phyloP scores from a whole-genome alignment of 768 basidiomycete genomes.

The Imleria badia region DNA sequence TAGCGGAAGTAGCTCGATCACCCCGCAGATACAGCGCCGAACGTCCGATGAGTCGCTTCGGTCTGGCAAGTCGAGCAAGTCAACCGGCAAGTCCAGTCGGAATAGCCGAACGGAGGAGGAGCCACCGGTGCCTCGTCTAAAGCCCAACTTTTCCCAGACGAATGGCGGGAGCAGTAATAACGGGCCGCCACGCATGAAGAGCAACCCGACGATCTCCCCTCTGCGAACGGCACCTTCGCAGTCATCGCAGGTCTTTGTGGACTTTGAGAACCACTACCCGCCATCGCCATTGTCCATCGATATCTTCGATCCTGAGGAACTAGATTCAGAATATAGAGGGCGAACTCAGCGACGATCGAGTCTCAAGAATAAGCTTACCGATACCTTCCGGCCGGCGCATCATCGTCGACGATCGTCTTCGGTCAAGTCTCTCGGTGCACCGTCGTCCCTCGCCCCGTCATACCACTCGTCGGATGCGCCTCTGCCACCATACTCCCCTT shows the following conservation, averaged over 20 bases:
- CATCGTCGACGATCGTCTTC: slow-evolving; percentile 35
- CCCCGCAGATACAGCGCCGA: slow-evolving; percentile 26
- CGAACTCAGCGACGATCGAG: slow-evolving; percentile 30
- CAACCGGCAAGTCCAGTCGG: slow-evolving; percentile 30
- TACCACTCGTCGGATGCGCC: slow-evolving; percentile 22
- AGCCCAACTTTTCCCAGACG: slow-evolving; percentile 23
- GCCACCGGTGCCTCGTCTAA: slow-evolving; percentile 33
- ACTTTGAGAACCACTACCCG: slow-evolving; percentile 24
- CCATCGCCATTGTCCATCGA: slow-evolving; percentile 29
- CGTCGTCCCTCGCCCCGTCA: slow-evolving; percentile 25
- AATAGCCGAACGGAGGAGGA: slow-evolving; percentile 27
- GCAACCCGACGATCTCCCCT: slow-evolving; percentile 43
- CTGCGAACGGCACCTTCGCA: slow-evolving; percentile 20
- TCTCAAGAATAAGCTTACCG: slow-evolving; percentile 34
- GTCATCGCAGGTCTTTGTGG: slow-evolving; percentile 28
- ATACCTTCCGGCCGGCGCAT: slow-evolving; percentile 32
- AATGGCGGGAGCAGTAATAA: slow-evolving; percentile 11
- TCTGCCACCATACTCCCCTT: slow-evolving; percentile 25
- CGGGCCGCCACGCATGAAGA: slow-evolving; percentile 44
- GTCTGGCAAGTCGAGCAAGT: slow-evolving; percentile 38
- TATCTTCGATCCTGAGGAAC: slow-evolving; percentile 25
- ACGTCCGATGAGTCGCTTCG: slow-evolving; percentile 42
- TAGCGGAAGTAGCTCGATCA: slow-evolving; percentile 27
- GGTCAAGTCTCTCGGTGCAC: slow-evolving; percentile 33
- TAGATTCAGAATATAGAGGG: slow-evolving; percentile 27